Evolutionary conservation across 2,329 filamentous ascomycete genomes (phyloP), one percentile per base, ranked within the genome.

Genomic region (Colletotrichum limetticola): DNA sequence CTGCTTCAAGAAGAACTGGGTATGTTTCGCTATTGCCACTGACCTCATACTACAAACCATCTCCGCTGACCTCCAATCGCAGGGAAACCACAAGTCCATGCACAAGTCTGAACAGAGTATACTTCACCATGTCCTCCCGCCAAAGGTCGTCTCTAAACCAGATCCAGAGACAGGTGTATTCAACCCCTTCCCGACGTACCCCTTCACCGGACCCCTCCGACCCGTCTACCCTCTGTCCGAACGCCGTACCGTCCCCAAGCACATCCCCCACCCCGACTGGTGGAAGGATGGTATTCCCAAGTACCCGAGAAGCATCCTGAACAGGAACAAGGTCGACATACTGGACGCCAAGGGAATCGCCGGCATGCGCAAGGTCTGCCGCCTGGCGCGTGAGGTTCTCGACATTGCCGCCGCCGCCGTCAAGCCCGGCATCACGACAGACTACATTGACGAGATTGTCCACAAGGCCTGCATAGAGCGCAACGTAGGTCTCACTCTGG

Each of bases 1-100:
- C 78, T 99, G 97, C 87, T 99, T 99, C 86, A 98, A 98, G 89
- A 93, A 92, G 83, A 99, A 95, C 87, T 99, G 97, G 97, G 97
- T 98, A 91, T 78, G 90, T 78, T 77, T 75, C 78, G n/a, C n/a
- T 42, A 56, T 46, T 57, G 62, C 55, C 5, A 8, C 52, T 46
- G 52, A 37, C 55, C 9, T 12, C 8, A 22, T 37, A 26, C 5
- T 4, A 37, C 19, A 32, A 6, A n/a, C 55, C 8, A 49, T 52
- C 5, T 26, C 32, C 53, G 42, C 74, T 69, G 53, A 75, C 46
- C 49, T 16, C 30, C 46, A 5, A 37, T 57, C 22, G 65, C 79
- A 98, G 95, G 87, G 86, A 82, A 91, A 92, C 74, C 96, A 98
- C 86, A 98, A 98, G 85, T 84, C 87, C 74, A 82, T 92, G 77